Evolutionary conservation across 768 basidiomycete genomes (phyloP), one percentile per base, ranked within the genome.

Genomic region (Termitomyces sp.): DNA sequence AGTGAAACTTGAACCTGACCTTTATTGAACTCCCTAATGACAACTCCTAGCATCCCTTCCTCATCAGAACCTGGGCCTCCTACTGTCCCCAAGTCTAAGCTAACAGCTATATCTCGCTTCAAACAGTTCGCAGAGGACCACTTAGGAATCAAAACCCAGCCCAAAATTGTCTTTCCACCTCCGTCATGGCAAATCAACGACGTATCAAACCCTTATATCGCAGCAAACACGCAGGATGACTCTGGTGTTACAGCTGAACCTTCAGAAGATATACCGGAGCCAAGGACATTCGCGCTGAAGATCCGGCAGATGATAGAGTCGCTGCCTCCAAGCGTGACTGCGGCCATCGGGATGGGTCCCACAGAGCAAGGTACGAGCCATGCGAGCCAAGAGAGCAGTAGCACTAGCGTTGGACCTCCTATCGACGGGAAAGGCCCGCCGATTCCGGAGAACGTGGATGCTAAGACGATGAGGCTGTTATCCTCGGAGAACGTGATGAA

Each of bases 401-500:
- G 28, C 39, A n/a, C 24, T n/a, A 13, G n/a, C n/a, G 7, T 3
- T 42, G 33, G 33, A 11, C 58, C 60, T 38, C 52, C 61, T n/a
- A 48, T 56, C 7, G 70, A 74, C 50, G 71, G 67, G 12, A 69
- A 67, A 32, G 73, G 75, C 11, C 72, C 80, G n/a, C 76, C 77
- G 28, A 70, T 78, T 42, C 76, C 78, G 7, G 70, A 74, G n/a
- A 74, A 75, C 16, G 68, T 80, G 11, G 86, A 88, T 65, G 71
- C 79, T 4, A 75, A 78, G 54, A 73, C 85, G 38, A 74, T 85
- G 48, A 71, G 77, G 36, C 74, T 84, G 61, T 74, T 90, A 35
- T 82, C 84, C 15, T 84, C 85, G 1, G 79, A 87, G 59, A 74
- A 78, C n/a, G 71, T 84, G n/a, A 89, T 90, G 86, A 87, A 85